Conservation (phyloP, 371 early-diverging fungal genomes). For the Mortierella sp. region DNA sequence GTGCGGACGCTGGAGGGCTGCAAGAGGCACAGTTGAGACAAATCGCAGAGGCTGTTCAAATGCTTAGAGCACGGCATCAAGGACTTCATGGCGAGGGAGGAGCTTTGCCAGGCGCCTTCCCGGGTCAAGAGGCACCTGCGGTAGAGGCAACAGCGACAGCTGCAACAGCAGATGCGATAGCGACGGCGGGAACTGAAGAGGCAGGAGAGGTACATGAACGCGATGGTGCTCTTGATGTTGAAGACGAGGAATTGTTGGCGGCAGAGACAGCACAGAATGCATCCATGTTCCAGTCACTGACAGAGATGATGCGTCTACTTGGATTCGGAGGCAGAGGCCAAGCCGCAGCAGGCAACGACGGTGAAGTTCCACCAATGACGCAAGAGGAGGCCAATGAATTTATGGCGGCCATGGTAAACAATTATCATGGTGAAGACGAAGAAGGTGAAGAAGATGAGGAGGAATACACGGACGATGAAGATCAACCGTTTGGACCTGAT, state of each 20-base stretch:
- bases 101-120: conserved; percentile 29
- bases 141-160: not conserved
- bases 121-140: conserved; percentile 6
- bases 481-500: conserved; percentile 28
- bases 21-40: conserved; percentile 47
- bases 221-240: conserved; percentile 1
- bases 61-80: conserved; percentile 40
- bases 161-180: not conserved
- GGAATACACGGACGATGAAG: conserved; percentile 20
- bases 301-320: conserved; percentile 37
- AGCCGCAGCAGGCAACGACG: conserved; percentile 1
- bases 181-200: not conserved
- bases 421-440: conserved; percentile 4
- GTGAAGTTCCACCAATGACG: conserved; percentile 2
- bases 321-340: conserved; percentile 20
- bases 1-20: conserved; percentile 42
- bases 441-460: conserved; percentile 42
- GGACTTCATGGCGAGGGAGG: conserved; percentile 16
- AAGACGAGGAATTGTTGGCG: conserved; percentile 1
- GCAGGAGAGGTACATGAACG: conserved; percentile 2
- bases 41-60: conserved; percentile 51
- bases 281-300: conserved; percentile 29
- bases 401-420: conserved; percentile 14
- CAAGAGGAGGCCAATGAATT: conserved; percentile 22
- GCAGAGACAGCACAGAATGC: conserved; percentile 7